These are phyloP conservation scores for Emergomyces pasteurianus DNA, from an alignment of 2,329 filamentous ascomycete species.

Conservation along the genomic window DNA sequence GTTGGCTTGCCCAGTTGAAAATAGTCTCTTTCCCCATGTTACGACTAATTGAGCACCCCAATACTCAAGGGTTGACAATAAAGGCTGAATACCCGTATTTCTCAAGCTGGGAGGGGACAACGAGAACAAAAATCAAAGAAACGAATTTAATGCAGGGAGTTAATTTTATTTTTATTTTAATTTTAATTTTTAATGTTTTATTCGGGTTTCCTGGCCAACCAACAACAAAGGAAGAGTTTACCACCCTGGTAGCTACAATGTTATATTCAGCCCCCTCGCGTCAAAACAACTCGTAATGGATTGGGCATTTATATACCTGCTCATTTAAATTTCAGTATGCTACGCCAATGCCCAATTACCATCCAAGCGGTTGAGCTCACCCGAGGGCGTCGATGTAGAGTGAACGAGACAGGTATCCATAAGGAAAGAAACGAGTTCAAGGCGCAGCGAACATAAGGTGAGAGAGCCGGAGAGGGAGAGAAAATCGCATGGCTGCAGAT, in stretches of 20 bases:
- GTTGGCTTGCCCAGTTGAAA: neutral
- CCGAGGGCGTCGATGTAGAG: neutral
- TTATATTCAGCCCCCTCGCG: no score
- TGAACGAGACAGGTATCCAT: neutral
- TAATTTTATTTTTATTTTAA: no score
- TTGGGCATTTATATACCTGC: neutral
- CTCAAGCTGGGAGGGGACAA: neutral
- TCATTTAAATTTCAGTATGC: neutral
- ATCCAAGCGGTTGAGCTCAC: neutral
- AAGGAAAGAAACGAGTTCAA: neutral
- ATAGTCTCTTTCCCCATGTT: no score
- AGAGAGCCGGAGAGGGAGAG: neutral
- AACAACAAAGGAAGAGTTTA: no score
- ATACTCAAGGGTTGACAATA: neutral
- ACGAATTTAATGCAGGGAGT: no score
- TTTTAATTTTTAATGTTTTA: no score
- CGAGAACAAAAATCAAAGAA: neutral
- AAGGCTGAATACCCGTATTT: neutral
- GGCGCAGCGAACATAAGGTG: neutral
- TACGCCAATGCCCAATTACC: neutral
- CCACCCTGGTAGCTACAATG: no score
- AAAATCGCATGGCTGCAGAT: neutral
- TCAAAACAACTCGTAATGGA: no score
- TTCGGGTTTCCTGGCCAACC: no score
- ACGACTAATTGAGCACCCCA: neutral